phyloP scores from a whole-genome alignment of 805 yeast genomes.

The Wickerhamiella shivajii region DNA sequence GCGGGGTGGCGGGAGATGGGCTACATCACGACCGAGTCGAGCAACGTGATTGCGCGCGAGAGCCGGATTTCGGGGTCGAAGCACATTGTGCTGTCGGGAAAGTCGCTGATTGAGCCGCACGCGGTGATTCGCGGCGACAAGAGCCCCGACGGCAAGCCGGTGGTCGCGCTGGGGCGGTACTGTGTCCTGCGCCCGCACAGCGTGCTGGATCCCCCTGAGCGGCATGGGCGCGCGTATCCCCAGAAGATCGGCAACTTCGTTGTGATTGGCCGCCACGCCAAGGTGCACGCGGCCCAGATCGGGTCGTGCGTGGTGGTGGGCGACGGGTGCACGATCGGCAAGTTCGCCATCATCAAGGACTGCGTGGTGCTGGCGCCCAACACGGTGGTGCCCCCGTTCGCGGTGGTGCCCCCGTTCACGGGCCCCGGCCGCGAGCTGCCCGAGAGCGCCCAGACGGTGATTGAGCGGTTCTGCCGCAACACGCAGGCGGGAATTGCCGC shows the following conservation, averaged over 20 bases:
- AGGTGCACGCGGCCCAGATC: constrained; percentile 26
- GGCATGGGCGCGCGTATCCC: constrained; percentile 21
- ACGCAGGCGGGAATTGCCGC: constrained; percentile 19
- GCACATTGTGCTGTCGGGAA: constrained; percentile 27
- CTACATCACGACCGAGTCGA: constrained; percentile 21
- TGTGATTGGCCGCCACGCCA: constrained; percentile 22
- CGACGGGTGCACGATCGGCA: constrained; percentile 22
- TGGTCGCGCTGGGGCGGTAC: constrained; percentile 27
- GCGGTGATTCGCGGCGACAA: constrained; percentile 26
- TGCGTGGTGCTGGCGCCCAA: constrained; percentile 24
- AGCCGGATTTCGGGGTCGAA: constrained; percentile 26
- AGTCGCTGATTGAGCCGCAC: constrained; percentile 22
- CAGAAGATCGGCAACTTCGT: constrained; percentile 27
- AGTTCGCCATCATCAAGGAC: constrained; percentile 26
- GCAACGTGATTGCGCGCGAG: constrained; percentile 24
- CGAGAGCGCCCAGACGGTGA: constrained; percentile 21
- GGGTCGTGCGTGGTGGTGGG: constrained; percentile 28
- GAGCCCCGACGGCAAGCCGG: constrained; percentile 20
- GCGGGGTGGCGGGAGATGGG: not conserved
- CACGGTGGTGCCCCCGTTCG: constrained; percentile 23
- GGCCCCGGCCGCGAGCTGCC: constrained; percentile 22
- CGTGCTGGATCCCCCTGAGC: constrained; percentile 23
- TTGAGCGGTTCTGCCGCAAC: constrained; percentile 22
- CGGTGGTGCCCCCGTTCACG: constrained; percentile 26
- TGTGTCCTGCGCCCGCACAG: constrained; percentile 19